Percentiles rank a stretch among this genome's conserved stretches.
Evolutionary conservation across 805 yeast species (phyloP).

Genomic region (Zygosaccharomyces bisporus): DNA sequence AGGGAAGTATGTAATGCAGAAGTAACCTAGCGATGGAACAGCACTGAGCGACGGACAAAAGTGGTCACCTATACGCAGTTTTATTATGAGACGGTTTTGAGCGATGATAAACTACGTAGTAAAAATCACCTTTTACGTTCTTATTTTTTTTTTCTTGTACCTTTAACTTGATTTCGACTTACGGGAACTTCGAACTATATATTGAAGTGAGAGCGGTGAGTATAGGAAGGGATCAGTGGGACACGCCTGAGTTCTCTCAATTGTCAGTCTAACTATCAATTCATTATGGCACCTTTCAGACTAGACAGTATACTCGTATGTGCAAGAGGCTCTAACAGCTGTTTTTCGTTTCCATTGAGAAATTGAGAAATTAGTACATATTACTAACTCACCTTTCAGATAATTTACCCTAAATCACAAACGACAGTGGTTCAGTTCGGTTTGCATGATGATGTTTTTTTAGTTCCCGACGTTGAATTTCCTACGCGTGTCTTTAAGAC

Average conservation of each 20-base stretch:
- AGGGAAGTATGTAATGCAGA: too few relatives aligned
- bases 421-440: constrained; percentile 78
- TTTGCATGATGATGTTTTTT: constrained; percentile 52
- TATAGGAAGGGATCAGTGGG: not conserved
- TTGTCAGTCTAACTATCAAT: not conserved
- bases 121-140: too few relatives aligned
- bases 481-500: constrained; percentile 72
- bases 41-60: too few relatives aligned
- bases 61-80: too few relatives aligned
- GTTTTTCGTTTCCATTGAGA: too few relatives aligned
- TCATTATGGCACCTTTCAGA: constrained; percentile 32
- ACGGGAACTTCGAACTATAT: too few relatives aligned
- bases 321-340: too few relatives aligned
- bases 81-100: not conserved
- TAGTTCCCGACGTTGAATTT: constrained; percentile 70
- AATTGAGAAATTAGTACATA: not conserved
- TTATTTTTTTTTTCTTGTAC: not conserved
- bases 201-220: not conserved
- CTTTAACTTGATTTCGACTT: not conserved
- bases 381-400: constrained; percentile 27
- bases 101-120: not conserved
- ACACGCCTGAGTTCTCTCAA: not conserved
- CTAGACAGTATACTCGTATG: constrained; percentile 31
- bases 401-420: constrained; percentile 77
- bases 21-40: too few relatives aligned